A percentile compares a stretch with the other conserved stretches of the same genome.
Evolutionary conservation across 805 yeast genomes (phyloP).

Genomic region (Candida stauntonica): DNA sequence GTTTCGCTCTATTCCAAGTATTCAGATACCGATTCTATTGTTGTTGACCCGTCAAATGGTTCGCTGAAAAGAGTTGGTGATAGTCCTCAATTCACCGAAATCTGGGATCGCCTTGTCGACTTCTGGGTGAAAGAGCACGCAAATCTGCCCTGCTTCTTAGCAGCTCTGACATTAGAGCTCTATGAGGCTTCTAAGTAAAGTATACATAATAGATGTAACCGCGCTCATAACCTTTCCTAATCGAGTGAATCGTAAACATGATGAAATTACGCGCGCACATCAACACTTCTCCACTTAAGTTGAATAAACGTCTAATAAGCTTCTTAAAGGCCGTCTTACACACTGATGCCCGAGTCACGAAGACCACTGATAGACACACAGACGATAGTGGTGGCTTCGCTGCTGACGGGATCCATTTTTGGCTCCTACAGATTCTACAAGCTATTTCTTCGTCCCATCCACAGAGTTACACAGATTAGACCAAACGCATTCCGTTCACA

Average conservation of each 20-base stretch:
- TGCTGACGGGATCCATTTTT: slow-evolving; percentile 36
- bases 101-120: slow-evolving; percentile 36
- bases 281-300: too few relatives aligned
- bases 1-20: slow-evolving; percentile 51
- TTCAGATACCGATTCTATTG: slow-evolving; percentile 40
- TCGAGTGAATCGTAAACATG: slow-evolving; percentile 5
- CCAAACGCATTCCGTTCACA: slow-evolving; percentile 36
- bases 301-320: too few relatives aligned
- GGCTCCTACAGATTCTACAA: slow-evolving; percentile 42
- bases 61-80: slow-evolving; percentile 40
- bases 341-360: slow-evolving; percentile 1
- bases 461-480: slow-evolving; percentile 50
- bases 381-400: slow-evolving; percentile 27
- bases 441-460: slow-evolving; percentile 47
- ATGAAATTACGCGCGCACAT: too few relatives aligned
- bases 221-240: slow-evolving; percentile 7
- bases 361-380: slow-evolving; percentile 19
- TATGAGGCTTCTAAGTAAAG: slow-evolving; percentile 27
- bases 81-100: slow-evolving; percentile 38
- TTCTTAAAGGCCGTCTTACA: too few relatives aligned
- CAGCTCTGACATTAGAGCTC: slow-evolving; percentile 66
- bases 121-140: slow-evolving; percentile 66
- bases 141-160: slow-evolving; percentile 73
- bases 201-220: not conserved
- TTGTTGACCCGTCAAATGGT: slow-evolving; percentile 53